Evolutionary conservation across 2,329 filamentous ascomycete genomes (phyloP), one percentile per base, ranked within the genome.

Genomic region (Dothistroma septosporum): DNA sequence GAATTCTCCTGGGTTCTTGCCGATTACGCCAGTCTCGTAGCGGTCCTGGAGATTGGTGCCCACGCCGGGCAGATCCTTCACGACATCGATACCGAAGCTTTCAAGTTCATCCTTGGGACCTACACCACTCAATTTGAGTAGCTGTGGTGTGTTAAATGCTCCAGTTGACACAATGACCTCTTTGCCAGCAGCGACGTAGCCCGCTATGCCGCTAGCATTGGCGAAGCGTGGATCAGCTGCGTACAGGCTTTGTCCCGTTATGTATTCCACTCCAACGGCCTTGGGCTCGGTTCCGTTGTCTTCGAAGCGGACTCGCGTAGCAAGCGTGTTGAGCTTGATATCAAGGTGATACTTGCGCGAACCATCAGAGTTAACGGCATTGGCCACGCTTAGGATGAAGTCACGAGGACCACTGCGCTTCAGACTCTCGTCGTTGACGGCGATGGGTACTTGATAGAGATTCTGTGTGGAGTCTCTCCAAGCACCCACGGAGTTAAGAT

Each of bases 1-100:
- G 62, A 75, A 76, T 60, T 74, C 71, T 11, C 67, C 71, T 7
- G 72, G 66, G 14, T 74, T 70, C 54, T 78, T 74, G 53, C 81
- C 80, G 16, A 82, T 76, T 55, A 82, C 76, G 0, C 79, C 77
- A 28, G 85, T 77, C 61, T 81, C 82, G 46, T 82, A 82, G 50
- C 85, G 84, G 68, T 89, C 85, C 60, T 85, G 77, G 1, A 89
- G 76, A 72, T 88, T 86, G 61, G 81, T 82, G 8, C 87, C 86
- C 2, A 89, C 85, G 49, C 86, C 83, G 0, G 82, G 81, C 0
- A 84, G 82, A 62, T 87, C 78, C 7, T 80, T 76, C 16, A 86
- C 65, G 0, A 83, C 73, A 1, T 77, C 69, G 63, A 88, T 87
- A 19, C 76, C 73, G 67, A 83, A 79, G 57, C 77, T 76, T 19